These are phyloP conservation scores for Coemansia erecta DNA, from an alignment of 192 early-diverging fungal species.

Conservation along the genomic window DNA sequence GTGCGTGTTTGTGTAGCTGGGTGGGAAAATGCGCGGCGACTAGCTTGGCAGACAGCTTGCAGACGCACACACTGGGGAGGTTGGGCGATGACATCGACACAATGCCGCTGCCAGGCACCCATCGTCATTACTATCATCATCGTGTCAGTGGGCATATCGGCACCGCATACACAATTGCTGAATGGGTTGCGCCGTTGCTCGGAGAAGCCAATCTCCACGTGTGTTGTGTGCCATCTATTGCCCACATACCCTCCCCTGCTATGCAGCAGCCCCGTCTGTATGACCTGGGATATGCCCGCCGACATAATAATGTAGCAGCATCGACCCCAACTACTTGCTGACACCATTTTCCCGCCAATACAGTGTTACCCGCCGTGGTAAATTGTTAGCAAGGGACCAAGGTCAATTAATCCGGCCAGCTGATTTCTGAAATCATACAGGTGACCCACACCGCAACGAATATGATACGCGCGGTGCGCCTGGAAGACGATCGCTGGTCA, in stretches of 20 bases:
- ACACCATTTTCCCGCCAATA: constrained; percentile 6
- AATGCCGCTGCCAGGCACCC: too few relatives aligned
- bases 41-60: too few relatives aligned
- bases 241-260: neutral
- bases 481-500: constrained; percentile 7
- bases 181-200: too few relatives aligned
- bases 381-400: neutral
- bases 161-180: constrained; percentile 1
- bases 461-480: too few relatives aligned
- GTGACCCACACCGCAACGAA: neutral
- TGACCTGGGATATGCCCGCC: neutral
- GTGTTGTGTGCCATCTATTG: neutral
- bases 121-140: neutral
- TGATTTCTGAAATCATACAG: neutral
- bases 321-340: constrained; percentile 1
- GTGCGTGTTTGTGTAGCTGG: neutral
- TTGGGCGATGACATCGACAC: too few relatives aligned
- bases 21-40: neutral
- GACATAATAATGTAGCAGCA: constrained; percentile 8
- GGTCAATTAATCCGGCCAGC: neutral
- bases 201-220: neutral
- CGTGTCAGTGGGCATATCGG: neutral
- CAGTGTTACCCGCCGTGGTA: constrained; percentile 10
- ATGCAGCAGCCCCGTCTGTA: neutral
- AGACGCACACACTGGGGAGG: too few relatives aligned